phyloP scores from a whole-genome alignment of 352 stramenopile genomes.

The Thraustochytrium striatum region DNA sequence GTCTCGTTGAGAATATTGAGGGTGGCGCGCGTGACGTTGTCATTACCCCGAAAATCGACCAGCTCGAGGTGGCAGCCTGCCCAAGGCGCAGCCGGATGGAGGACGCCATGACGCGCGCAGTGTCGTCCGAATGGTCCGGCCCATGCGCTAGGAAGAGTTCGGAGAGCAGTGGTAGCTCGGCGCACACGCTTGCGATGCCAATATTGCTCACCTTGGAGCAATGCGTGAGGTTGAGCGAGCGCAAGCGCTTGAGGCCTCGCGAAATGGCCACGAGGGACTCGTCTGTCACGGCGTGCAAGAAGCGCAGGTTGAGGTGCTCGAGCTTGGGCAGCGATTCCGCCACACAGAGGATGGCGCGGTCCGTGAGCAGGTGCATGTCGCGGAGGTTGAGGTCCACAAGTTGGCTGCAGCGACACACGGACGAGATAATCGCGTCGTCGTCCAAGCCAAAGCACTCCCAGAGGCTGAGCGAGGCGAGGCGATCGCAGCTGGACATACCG shows the following conservation, averaged over 20 bases:
- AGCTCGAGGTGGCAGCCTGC: no score
- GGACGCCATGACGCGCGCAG: neutral
- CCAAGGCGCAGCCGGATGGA: no score
- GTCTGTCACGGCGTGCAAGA: neutral
- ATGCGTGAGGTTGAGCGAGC: constrained; percentile 36
- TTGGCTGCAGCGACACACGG: constrained; percentile 10
- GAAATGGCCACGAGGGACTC: neutral
- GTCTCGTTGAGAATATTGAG: no score
- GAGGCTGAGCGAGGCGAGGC: constrained; percentile 30
- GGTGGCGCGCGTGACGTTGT: no score
- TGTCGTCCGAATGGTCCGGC: neutral
- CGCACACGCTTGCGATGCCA: constrained; percentile 5
- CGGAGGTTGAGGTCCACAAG: constrained; percentile 32
- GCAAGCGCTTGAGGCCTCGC: neutral
- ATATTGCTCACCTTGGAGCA: neutral
- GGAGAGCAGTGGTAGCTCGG: neutral
- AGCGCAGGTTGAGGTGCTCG: constrained; percentile 40
- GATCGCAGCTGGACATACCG: neutral
- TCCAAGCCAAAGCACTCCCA: constrained; percentile 38
- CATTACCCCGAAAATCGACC: no score
- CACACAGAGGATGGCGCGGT: neutral
- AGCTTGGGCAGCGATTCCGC: neutral
- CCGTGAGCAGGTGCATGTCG: constrained; percentile 22
- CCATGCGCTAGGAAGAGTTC: constrained; percentile 11
- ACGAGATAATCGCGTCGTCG: constrained; percentile 2